phyloP scores from a whole-genome alignment of 169 alveolate genomes.

The Sarcocystis neurona region DNA sequence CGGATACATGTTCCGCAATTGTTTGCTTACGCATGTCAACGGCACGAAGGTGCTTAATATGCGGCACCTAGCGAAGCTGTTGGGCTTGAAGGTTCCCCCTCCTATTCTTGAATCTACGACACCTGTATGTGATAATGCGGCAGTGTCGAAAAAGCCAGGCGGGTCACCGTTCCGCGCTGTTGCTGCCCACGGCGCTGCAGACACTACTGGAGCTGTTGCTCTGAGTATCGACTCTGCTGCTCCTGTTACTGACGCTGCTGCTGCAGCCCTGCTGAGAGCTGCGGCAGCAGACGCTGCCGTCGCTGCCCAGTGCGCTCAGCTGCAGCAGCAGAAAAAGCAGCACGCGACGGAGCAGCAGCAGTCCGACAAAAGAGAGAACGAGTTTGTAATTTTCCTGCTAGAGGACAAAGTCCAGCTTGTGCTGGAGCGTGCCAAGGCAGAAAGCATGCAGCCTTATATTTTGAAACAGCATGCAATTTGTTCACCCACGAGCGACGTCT shows the following conservation, averaged over 20 bases:
- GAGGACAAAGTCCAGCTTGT: slow-evolving; percentile 62
- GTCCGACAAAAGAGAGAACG: slow-evolving; percentile 3
- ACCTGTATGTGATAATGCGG: not conserved
- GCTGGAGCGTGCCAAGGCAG: slow-evolving; percentile 59
- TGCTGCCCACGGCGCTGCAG: too few species aligned
- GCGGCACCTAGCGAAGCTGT: slow-evolving; percentile 57
- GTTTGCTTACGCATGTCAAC: slow-evolving; percentile 51
- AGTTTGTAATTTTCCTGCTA: slow-evolving; percentile 51
- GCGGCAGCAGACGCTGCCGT: too few species aligned
- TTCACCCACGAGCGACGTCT: slow-evolving; percentile 50
- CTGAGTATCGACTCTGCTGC: not conserved
- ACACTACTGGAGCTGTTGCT: too few species aligned
- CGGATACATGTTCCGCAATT: slow-evolving; percentile 57
- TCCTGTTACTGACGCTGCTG: not conserved
- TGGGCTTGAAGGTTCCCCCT: slow-evolving; percentile 26
- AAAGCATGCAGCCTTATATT: slow-evolving; percentile 55
- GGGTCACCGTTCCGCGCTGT: too few species aligned
- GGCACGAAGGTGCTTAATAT: slow-evolving; percentile 56
- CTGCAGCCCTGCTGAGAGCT: not conserved
- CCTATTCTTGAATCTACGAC: not conserved
- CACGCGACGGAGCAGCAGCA: not conserved
- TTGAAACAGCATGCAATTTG: slow-evolving; percentile 63
- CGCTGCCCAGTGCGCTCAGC: slow-evolving; percentile 12
- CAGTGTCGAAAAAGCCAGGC: not conserved
- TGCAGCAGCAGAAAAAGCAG: not conserved